Evolutionary conservation across 208 protist genomes (phyloP), one percentile per base, ranked within the genome.

Genomic region (Trypanosoma rangeli): DNA sequence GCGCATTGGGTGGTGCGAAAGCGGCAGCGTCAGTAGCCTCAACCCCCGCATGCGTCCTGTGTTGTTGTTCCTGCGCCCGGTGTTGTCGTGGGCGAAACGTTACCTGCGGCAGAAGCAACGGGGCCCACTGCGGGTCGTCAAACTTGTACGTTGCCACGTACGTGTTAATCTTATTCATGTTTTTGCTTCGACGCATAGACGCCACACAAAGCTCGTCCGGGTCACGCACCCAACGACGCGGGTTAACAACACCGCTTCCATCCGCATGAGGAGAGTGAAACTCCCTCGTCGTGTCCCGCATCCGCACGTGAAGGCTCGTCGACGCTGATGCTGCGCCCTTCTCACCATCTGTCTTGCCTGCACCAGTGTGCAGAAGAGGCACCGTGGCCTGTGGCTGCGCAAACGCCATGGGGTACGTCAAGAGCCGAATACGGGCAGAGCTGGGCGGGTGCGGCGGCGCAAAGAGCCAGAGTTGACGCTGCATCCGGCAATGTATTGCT

Each of bases 91-190:
- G 61, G 28, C 69, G 69, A 10, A 90, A 60, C 64, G 75, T 78
- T 48, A 94, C 89, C 63, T 84, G 68, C 20, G 89, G 89, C 60
- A 93, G 67, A 39, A 95, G 78, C n/a, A 96, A 58, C 33, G 87
- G 81, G 31, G 76, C 70, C 89, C 91, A 96, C 62, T 93, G 86
- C 26, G 87, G 88, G 64, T 96, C 87, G 50, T 86, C 73, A 61
- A 94, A 87, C 74, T 94, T 96, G 76, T 96, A 96, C n/a, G 86
- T 93, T 13, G 83, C 88, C 15, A 94, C 71, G 73, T 94, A 96
- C 31, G 76, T 80, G 76, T 91, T 93, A 33, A 96, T 82, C 31
- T 68, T 71, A 65, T 91, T 92, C 26, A 94, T 79, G 75, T 89
- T 89, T 58, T 75, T 89, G 74, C 86, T 91, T 29, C 91, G 88